Conservation (phyloP, 495 filamentous ascomycete genomes). For the Penicillium simplicissimum region DNA sequence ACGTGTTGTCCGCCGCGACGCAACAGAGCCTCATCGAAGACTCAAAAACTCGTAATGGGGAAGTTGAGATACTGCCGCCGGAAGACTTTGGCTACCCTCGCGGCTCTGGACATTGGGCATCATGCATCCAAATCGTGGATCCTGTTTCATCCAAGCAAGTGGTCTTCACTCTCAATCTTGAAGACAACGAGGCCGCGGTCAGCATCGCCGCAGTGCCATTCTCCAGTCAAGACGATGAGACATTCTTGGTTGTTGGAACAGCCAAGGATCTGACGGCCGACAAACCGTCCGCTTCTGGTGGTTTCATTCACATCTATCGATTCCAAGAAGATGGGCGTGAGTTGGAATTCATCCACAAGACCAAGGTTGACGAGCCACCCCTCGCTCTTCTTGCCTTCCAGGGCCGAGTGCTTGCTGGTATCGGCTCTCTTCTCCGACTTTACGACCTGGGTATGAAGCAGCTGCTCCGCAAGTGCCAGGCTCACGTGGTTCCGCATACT, state of each 20-base stretch:
- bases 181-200: constrained; percentile 88
- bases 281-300: constrained; percentile 71
- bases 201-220: constrained; percentile 83
- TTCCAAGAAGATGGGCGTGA: constrained; percentile 82
- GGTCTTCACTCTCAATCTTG: constrained; percentile 74
- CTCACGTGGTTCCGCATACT: constrained; percentile 72
- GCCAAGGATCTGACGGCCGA: constrained; percentile 82
- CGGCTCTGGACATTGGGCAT: constrained; percentile 86
- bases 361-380: constrained; percentile 83
- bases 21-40: constrained; percentile 68
- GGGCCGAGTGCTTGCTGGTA: constrained; percentile 80
- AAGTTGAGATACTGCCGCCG: constrained; percentile 66
- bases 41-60: constrained; percentile 64
- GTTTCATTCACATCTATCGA: constrained; percentile 90
- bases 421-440: constrained; percentile 78
- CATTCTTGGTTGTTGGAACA: constrained; percentile 89
- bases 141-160: constrained; percentile 72
- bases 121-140: constrained; percentile 88
- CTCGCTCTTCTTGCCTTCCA: constrained; percentile 90
- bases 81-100: constrained; percentile 89
- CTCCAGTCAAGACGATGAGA: constrained; percentile 81
- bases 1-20: constrained; percentile 76
- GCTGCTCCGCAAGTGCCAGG: constrained; percentile 87
- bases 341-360: constrained; percentile 95
- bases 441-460: constrained; percentile 91